These are phyloP conservation scores for Apiospora sp. DNA, from an alignment of 2,329 filamentous ascomycete species.

Conservation along the genomic window DNA sequence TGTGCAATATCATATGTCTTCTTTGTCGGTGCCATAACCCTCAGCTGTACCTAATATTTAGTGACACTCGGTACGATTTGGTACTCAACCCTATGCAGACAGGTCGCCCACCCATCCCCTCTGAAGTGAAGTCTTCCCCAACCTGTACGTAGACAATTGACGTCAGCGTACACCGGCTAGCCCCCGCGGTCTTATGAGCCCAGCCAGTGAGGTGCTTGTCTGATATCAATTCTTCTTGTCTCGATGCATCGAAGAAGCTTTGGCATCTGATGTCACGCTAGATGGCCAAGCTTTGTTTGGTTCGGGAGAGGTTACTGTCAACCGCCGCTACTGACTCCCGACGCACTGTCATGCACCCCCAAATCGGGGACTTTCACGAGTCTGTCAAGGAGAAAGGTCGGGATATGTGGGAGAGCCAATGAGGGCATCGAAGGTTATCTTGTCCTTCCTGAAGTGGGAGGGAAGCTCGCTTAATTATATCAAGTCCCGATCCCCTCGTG, in stretches of 20 bases:
- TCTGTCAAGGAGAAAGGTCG: not conserved
- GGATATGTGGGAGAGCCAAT: not conserved
- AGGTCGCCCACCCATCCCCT: not conserved
- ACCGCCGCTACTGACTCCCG: constrained; percentile 3
- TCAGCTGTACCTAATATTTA: not conserved
- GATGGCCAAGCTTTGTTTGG: constrained; percentile 11
- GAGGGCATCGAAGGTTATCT: constrained; percentile 1
- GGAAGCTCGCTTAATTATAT: not conserved
- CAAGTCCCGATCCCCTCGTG: not conserved
- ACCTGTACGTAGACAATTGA: not conserved
- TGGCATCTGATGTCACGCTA: constrained; percentile 13
- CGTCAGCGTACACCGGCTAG: not conserved
- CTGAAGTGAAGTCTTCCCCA: not conserved
- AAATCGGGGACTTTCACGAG: not conserved
- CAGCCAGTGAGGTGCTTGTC: not conserved
- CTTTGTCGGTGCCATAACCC: not conserved
- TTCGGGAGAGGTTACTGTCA: not conserved
- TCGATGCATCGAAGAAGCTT: not conserved
- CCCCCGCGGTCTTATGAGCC: not conserved
- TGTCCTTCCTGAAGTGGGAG: not conserved
- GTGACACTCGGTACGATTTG: not conserved
- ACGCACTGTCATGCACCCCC: not conserved
- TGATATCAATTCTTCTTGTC: not conserved
- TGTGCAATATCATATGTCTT: not conserved
- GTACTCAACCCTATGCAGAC: not conserved